Percentiles rank a stretch among this genome's conserved stretches.
Evolutionary conservation across 345 rosid species (phyloP).

Genomic region (Pugionium dolabratum): DNA sequence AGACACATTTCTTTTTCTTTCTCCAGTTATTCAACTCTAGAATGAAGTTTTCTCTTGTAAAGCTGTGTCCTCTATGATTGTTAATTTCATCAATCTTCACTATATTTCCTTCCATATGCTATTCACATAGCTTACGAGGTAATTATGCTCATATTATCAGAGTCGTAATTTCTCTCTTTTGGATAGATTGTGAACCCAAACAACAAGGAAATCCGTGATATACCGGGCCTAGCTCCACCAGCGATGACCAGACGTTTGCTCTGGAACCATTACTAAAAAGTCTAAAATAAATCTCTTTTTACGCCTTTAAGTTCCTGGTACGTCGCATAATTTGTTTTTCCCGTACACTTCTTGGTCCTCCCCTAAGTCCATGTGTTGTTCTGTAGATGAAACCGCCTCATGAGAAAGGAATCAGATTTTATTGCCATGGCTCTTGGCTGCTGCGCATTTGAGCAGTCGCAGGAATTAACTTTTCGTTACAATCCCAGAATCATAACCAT

Average conservation of each 20-base stretch:
- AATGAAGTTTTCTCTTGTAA: conserved; percentile 7
- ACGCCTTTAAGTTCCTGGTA: conserved; percentile 28
- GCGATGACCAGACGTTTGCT: conserved; percentile 75
- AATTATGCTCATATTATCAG: conserved; percentile 2
- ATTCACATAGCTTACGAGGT: not conserved
- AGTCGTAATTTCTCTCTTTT: conserved; percentile 6
- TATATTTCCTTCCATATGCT: conserved; percentile 19
- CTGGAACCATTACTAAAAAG: conserved; percentile 50
- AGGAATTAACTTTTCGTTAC: conserved; percentile 21
- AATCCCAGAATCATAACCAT: conserved; percentile 28
- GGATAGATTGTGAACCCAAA: conserved; percentile 81
- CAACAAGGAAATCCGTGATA: conserved; percentile 82
- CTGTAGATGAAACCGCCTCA: conserved; percentile 31
- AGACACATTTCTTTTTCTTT: not conserved
- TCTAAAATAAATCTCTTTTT: conserved; percentile 1
- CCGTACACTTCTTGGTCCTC: conserved; percentile 28
- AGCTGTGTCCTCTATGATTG: not conserved
- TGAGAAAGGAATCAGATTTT: conserved; percentile 9
- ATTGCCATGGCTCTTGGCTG: conserved; percentile 28
- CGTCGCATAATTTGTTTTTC: conserved; percentile 13
- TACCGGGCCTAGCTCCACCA: conserved; percentile 96
- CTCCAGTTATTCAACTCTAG: not conserved
- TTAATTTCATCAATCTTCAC: conserved; percentile 2
- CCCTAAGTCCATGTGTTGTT: conserved; percentile 21
- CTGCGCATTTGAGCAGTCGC: conserved; percentile 27